Evolutionary conservation across 495 filamentous ascomycete species (phyloP).

Genomic region (Penicillium soppii): DNA sequence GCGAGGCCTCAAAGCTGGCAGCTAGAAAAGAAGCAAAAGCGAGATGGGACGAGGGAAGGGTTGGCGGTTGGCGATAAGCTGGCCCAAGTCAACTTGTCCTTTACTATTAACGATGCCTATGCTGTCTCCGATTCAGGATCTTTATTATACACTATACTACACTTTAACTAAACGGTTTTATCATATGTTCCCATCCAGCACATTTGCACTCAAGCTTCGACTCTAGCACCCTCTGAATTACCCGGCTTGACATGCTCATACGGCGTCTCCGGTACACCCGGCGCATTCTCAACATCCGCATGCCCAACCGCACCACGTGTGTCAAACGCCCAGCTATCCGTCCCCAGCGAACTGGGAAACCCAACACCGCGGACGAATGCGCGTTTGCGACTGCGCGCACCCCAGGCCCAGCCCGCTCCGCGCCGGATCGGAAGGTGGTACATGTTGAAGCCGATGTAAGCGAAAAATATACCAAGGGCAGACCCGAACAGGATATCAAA

Average conservation of each 20-base stretch:
- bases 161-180: background rate
- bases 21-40: slow-evolving; percentile 78
- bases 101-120: background rate
- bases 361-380: slow-evolving; percentile 64
- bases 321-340: slow-evolving; percentile 31
- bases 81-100: background rate
- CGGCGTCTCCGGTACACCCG: background rate
- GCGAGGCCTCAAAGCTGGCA: slow-evolving; percentile 71
- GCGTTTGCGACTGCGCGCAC: slow-evolving; percentile 35
- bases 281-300: slow-evolving; percentile 13
- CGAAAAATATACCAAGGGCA: slow-evolving; percentile 53
- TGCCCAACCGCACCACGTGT: background rate
- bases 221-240: background rate
- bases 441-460: slow-evolving; percentile 59
- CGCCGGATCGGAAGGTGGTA: slow-evolving; percentile 67
- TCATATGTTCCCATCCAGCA: background rate
- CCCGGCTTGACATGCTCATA: background rate
- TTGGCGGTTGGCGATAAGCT: slow-evolving; percentile 83
- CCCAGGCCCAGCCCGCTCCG: slow-evolving; percentile 58
- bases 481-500: slow-evolving; percentile 65
- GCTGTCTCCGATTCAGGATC: background rate
- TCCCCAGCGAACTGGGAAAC: slow-evolving; percentile 45
- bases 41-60: slow-evolving; percentile 91
- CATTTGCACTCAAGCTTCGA: background rate
- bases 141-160: slow-evolving; percentile 1